phyloP scores from a whole-genome alignment of 1,284 basidiomycete genomes.

The Apiotrichum veenhuisii region DNA sequence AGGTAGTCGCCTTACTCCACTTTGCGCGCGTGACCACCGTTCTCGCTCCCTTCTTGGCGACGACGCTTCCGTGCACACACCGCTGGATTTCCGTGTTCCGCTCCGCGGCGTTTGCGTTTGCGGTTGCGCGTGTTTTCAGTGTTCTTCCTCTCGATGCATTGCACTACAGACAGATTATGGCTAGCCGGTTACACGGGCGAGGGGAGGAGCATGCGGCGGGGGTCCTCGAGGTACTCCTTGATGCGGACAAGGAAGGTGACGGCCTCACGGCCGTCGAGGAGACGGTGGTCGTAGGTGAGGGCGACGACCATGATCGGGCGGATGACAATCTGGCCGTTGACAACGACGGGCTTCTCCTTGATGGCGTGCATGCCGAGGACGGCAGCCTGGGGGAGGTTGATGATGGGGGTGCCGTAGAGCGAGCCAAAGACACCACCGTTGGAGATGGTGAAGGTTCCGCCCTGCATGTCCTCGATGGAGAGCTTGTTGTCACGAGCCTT shows the following conservation, averaged over 20 bases:
- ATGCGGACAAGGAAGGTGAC: conserved; percentile 89
- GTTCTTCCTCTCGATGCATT: conserved; percentile 7
- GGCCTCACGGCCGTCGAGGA: conserved; percentile 93
- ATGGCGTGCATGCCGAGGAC: conserved; percentile 97
- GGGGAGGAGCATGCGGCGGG: conserved; percentile 60
- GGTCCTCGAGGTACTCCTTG: conserved; percentile 67
- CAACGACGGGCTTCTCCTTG: conserved; percentile 90
- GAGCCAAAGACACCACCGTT: conserved; percentile 99
- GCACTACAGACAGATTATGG: conserved; percentile 11
- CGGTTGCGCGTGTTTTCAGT: too few species aligned
- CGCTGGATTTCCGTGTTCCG: too few species aligned
- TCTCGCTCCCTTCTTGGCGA: too few species aligned
- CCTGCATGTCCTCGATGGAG: conserved; percentile 92
- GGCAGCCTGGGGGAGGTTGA: conserved; percentile 93
- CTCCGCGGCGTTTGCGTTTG: too few species aligned
- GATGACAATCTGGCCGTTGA: conserved; percentile 90
- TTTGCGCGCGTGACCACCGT: too few species aligned
- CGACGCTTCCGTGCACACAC: too few species aligned
- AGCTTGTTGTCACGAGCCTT: conserved; percentile 86
- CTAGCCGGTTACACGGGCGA: conserved; percentile 37
- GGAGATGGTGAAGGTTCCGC: conserved; percentile 97
- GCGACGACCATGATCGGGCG: conserved; percentile 89
- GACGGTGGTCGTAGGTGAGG: conserved; percentile 91
- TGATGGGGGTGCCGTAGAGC: conserved; percentile 92
- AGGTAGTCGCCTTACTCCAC: too few species aligned